These are phyloP conservation scores for Tephrocybe sp. DNA, from an alignment of 768 basidiomycete species.

Conservation along the genomic window DNA sequence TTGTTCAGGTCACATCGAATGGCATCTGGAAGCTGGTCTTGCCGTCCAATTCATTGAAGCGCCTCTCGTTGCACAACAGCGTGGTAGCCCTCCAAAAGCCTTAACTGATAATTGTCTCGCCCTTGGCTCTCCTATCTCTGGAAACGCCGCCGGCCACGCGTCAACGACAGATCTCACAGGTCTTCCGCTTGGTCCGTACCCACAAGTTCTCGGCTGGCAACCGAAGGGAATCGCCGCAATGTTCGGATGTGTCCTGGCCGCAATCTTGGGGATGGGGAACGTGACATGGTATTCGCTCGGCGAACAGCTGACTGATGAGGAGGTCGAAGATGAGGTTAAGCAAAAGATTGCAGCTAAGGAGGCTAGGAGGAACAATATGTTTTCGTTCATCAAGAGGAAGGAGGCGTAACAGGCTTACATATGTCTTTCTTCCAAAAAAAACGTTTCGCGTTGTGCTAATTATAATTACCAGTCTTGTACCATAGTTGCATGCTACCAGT, in stretches of 20 bases:
- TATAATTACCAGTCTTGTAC: too few relatives aligned
- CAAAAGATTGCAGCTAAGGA: constrained; percentile 56
- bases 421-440: too few relatives aligned
- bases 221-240: constrained; percentile 74
- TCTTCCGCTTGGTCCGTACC: constrained; percentile 65
- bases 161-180: constrained; percentile 69
- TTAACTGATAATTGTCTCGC: constrained; percentile 73
- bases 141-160: constrained; percentile 86
- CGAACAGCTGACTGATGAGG: constrained; percentile 70
- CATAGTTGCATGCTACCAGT: too few relatives aligned
- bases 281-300: constrained; percentile 88
- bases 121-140: constrained; percentile 55
- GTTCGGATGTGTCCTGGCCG: constrained; percentile 77
- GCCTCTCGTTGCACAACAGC: constrained; percentile 64
- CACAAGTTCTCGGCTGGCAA: constrained; percentile 70
- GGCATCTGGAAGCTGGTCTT: constrained; percentile 83
- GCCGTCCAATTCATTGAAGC: constrained; percentile 85
- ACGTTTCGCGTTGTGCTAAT: too few relatives aligned
- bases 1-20: constrained; percentile 71
- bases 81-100: constrained; percentile 48
- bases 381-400: constrained; percentile 3
- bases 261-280: constrained; percentile 75
- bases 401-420: too few relatives aligned
- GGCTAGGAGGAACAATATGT: constrained; percentile 24
- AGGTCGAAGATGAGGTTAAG: constrained; percentile 72